Evolutionary conservation across 2,329 filamentous ascomycete genomes (phyloP).

Genomic region (Cordyceps militaris): DNA sequence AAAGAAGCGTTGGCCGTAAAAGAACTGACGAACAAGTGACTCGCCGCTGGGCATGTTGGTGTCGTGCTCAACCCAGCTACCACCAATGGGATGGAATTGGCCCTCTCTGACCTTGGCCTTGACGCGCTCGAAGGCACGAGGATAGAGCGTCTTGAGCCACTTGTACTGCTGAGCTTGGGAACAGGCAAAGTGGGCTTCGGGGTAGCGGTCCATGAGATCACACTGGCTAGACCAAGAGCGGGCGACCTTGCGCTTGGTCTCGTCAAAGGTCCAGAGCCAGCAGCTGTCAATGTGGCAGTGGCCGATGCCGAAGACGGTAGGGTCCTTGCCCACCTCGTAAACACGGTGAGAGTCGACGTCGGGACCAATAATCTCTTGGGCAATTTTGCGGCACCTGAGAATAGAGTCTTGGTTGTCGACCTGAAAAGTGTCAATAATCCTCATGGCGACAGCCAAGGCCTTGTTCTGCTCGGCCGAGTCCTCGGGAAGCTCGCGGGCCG

Average conservation of each 20-base stretch:
- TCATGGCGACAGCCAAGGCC: conserved; percentile 74
- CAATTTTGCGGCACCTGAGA: conserved; percentile 72
- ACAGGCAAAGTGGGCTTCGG: conserved; percentile 85
- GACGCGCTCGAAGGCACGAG: conserved; percentile 80
- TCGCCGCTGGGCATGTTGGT: conserved; percentile 96
- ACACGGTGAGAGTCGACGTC: conserved; percentile 77
- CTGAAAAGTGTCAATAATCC: conserved; percentile 86
- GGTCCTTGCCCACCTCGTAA: conserved; percentile 66
- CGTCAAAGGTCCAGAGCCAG: conserved; percentile 97
- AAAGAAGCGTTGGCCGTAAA: conserved; percentile 94
- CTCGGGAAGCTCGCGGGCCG: conserved; percentile 80
- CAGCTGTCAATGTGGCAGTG: conserved; percentile 98
- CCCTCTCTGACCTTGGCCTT: conserved; percentile 86
- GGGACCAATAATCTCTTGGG: conserved; percentile 72
- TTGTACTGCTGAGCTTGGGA: conserved; percentile 98
- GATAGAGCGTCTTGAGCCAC: conserved; percentile 89
- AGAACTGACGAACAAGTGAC: conserved; percentile 85
- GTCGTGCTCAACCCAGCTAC: conserved; percentile 98
- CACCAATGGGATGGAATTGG: conserved; percentile 88
- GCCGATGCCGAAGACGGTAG: conserved; percentile 81
- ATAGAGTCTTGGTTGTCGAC: conserved; percentile 73
- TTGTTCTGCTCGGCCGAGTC: conserved; percentile 86
- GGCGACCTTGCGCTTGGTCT: conserved; percentile 94
- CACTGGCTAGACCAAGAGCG: conserved; percentile 97
- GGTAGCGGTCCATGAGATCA: conserved; percentile 89